Base-by-base conservation (phyloP, 345 rosid species). In the Aquilaria yunnanensis region DNA sequence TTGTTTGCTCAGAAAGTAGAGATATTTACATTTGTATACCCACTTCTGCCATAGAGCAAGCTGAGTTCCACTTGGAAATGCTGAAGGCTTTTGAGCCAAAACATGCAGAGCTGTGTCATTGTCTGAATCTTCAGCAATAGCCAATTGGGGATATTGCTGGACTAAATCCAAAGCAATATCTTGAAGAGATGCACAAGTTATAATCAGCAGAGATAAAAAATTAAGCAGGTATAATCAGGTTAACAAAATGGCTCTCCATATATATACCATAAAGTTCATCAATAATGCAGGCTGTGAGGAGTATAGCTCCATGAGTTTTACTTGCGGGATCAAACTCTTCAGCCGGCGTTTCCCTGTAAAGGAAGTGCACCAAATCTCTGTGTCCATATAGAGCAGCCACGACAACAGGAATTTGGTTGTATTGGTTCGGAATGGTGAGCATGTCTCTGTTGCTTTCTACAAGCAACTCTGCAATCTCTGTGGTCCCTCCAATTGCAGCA, bases 91-190 rank as follows among this genome's bases (percentile, higher is more conserved):
- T 59, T 80, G 83, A 67, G 96, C 91, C 70, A 88, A 72, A 34
- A 83, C 71, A 9, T 71, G 70, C 6, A 88, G 56, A 10, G 84
- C 87, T 32, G 89, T 88, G 66, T 88, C 96, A 3, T 60, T 47
- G 60, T 88, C 96, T 12, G 67, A 74, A 46, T 88, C 96, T 53
- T 71, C 60, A 5, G 81, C 66, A 56, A 68, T 70, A n/a, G 83
- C 87, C 69, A 88, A 69, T 37, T 64, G 45, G 6, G 79, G 83
- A 51, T 74, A 72, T 32, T 56, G 72, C 47, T 69, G 81, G 47
- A 85, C 74, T 65, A 88, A 66, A 72, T 83, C 89, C 78, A 88
- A 72, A 47, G 91, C 91, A 73, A 88, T 78, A 47, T 86, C 96
- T 64, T 67, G 2, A 60, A 0, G 13, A 11, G 11, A 62, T 3